phyloP scores from a whole-genome alignment of 768 basidiomycete genomes.

The Panaeolus cyanescens region DNA sequence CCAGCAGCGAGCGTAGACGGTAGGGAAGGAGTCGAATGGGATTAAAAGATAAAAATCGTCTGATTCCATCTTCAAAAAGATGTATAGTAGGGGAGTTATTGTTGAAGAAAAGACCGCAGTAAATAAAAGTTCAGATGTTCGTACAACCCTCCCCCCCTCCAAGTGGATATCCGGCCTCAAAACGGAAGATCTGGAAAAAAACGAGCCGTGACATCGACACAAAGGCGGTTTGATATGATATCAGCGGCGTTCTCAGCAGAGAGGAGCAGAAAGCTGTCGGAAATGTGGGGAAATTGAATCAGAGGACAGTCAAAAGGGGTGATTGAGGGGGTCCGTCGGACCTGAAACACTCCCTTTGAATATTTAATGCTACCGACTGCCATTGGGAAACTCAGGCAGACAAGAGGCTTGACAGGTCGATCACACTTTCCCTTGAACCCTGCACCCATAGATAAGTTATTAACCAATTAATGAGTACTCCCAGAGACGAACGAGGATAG shows the following conservation, averaged over 20 bases:
- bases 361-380: neutral
- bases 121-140: neutral
- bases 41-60: neutral
- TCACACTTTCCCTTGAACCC: neutral
- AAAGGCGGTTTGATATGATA: neutral
- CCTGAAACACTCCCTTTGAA: neutral
- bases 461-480: neutral
- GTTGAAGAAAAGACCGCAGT: neutral
- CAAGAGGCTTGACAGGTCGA: neutral
- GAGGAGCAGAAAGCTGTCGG: too few relatives aligned
- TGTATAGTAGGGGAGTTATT: neutral
- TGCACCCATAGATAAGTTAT: neutral
- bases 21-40: neutral
- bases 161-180: neutral
- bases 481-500: neutral
- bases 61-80: neutral
- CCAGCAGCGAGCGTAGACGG: neutral
- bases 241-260: constrained; percentile 1
- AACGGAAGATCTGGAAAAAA: neutral
- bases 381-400: constrained; percentile 1
- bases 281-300: neutral
- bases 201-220: neutral
- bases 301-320: neutral
- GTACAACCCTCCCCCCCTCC: neutral
- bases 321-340: neutral